Percentiles rank a stretch among this genome's conserved stretches.
These are phyloP conservation scores for Diplodia mutila DNA, from an alignment of 2,329 filamentous ascomycete species.

Conservation along the genomic window DNA sequence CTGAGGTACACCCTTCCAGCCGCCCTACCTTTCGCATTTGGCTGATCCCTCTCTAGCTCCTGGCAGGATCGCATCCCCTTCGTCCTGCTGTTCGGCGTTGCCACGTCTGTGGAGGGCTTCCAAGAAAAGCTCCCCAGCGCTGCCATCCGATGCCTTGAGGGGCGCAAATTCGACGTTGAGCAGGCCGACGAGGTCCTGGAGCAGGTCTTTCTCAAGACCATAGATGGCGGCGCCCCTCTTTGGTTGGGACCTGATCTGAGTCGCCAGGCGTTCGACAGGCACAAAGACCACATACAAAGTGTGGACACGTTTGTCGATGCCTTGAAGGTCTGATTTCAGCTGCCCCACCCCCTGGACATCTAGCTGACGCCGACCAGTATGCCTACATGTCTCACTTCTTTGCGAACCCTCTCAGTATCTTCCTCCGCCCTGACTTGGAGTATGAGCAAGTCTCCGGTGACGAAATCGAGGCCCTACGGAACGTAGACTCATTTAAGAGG, in stretches of 20 bases:
- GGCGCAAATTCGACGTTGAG: slow-evolving; percentile 76
- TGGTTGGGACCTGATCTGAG: slow-evolving; percentile 68
- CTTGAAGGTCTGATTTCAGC: slow-evolving; percentile 60
- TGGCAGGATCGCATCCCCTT: slow-evolving; percentile 80
- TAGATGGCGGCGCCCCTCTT: slow-evolving; percentile 62
- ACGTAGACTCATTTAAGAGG: slow-evolving; percentile 68
- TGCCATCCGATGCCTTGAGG: slow-evolving; percentile 68
- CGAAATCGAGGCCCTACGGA: slow-evolving; percentile 70
- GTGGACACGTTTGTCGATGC: slow-evolving; percentile 73
- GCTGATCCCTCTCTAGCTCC: slow-evolving; percentile 48
- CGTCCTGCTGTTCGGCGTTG: slow-evolving; percentile 75
- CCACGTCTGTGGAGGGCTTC: slow-evolving; percentile 79
- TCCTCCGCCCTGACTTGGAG: slow-evolving; percentile 51
- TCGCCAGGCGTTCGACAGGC: slow-evolving; percentile 68
- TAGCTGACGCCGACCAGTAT: slow-evolving; percentile 59
- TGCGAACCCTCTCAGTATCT: slow-evolving; percentile 72
- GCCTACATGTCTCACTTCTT: slow-evolving; percentile 87
- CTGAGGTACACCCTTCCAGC: slow-evolving; percentile 60
- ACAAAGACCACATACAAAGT: slow-evolving; percentile 76
- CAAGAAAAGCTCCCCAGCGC: slow-evolving; percentile 73
- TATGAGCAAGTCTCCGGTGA: slow-evolving; percentile 56
- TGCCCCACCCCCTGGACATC: too few species aligned
- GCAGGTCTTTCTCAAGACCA: slow-evolving; percentile 68
- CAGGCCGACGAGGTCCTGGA: slow-evolving; percentile 74
- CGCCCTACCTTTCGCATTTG: background rate